Percentiles rank a stretch among this genome's conserved stretches.
Conservation (phyloP, 208 protist genomes). For the Leishmania gerbilli region DNA sequence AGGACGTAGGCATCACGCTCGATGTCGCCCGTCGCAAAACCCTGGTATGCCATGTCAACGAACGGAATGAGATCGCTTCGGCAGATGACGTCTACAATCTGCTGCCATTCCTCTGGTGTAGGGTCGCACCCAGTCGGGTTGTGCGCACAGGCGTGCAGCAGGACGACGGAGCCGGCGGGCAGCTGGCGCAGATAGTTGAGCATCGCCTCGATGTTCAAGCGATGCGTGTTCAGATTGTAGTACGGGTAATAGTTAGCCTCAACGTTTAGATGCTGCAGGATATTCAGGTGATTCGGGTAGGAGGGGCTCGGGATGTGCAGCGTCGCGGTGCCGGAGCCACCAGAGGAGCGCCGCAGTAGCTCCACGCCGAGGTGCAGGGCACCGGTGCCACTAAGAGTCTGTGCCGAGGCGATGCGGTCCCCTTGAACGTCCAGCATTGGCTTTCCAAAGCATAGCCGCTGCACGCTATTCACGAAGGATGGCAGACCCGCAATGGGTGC, state of each 20-base stretch:
- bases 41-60: constrained; percentile 96
- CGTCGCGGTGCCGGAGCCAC: constrained; percentile 2
- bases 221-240: constrained; percentile 61
- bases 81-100: constrained; percentile 81
- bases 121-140: constrained; percentile 98
- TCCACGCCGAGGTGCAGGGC: constrained; percentile 71
- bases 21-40: constrained; percentile 95
- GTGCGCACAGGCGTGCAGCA: constrained; percentile 98
- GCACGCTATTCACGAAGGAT: constrained; percentile 72
- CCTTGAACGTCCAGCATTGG: constrained; percentile 32
- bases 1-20: constrained; percentile 89
- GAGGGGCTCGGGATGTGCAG: constrained; percentile 70
- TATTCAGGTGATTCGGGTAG: constrained; percentile 79
- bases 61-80: constrained; percentile 90
- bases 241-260: constrained; percentile 66
- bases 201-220: constrained; percentile 73
- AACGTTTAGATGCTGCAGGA: constrained; percentile 62
- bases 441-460: constrained; percentile 91
- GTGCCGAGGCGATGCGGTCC: constrained; percentile 70
- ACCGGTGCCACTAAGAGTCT: constrained; percentile 86
- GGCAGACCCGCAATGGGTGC: constrained; percentile 92
- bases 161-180: constrained; percentile 83
- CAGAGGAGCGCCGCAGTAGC: constrained; percentile 46
- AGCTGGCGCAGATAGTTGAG: constrained; percentile 57
- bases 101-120: constrained; percentile 91